A percentile compares a stretch with the other conserved stretches of the same genome.
Evolutionary conservation across 2,329 filamentous ascomycete genomes (phyloP).

Genomic region (Fusarium oligoseptatum): DNA sequence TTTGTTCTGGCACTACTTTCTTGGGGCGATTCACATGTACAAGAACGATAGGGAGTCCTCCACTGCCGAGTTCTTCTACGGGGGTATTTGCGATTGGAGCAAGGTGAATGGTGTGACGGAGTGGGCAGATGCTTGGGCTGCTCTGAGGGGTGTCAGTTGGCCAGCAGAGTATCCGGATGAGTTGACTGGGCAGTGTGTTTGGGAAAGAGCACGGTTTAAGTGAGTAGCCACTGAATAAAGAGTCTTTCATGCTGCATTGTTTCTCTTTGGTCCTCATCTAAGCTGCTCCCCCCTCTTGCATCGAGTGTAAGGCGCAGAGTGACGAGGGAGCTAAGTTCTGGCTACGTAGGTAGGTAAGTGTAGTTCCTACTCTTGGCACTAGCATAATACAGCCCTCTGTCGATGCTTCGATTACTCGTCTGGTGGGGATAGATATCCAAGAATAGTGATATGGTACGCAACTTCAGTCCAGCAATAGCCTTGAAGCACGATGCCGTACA

Average conservation of each 20-base stretch:
- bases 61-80: background rate
- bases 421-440: no score
- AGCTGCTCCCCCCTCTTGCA: no score
- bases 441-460: no score
- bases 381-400: no score
- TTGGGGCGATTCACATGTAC: background rate
- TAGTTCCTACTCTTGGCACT: no score
- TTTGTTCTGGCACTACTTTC: constrained; percentile 4
- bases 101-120: background rate
- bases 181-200: background rate
- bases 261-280: no score
- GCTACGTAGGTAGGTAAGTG: no score
- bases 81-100: background rate
- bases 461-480: no score
- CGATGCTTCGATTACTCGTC: no score
- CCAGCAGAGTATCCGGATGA: background rate
- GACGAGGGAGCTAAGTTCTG: no score
- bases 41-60: background rate
- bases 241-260: background rate
- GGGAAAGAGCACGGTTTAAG: background rate
- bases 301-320: no score
- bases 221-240: background rate
- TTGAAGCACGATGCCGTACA: no score
- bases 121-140: background rate
- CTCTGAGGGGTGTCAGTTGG: background rate